Percentiles rank a stretch among this genome's conserved stretches.
Conservation (phyloP, 306 rosid genomes). For the Castanospermum australe region DNA sequence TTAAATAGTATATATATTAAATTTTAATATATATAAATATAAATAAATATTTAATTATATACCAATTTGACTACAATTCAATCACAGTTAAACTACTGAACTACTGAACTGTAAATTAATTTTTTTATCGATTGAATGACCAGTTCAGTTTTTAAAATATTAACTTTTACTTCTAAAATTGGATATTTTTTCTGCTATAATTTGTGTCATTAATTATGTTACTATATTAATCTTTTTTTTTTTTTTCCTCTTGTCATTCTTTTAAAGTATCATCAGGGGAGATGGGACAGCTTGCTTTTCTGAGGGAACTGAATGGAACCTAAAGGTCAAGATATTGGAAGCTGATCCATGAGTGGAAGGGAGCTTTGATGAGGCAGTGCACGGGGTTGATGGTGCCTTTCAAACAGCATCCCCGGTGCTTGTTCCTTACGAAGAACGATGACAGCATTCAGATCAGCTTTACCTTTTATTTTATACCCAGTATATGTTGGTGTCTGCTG, state of each 20-base stretch:
- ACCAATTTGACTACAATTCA: too few relatives aligned
- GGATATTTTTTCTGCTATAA: background rate
- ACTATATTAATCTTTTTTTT: background rate
- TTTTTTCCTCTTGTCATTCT: background rate
- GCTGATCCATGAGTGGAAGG: slow-evolving; percentile 68
- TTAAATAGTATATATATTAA: too few relatives aligned
- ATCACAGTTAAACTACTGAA: too few relatives aligned
- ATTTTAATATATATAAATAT: too few relatives aligned
- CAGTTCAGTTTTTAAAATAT: too few relatives aligned
- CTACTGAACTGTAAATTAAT: too few relatives aligned
- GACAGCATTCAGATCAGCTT: slow-evolving; percentile 55
- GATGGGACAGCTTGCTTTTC: slow-evolving; percentile 56
- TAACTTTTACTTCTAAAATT: background rate
- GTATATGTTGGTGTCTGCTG: background rate
- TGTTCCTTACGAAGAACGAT: slow-evolving; percentile 55
- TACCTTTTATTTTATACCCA: background rate
- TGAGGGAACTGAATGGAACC: slow-evolving; percentile 60
- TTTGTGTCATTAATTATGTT: background rate
- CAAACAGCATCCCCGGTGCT: slow-evolving; percentile 84
- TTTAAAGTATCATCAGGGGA: slow-evolving; percentile 36
- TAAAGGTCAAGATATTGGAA: slow-evolving; percentile 57
- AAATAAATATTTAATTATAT: too few relatives aligned
- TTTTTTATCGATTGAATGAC: too few relatives aligned
- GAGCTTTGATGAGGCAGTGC: slow-evolving; percentile 70
- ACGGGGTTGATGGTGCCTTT: slow-evolving; percentile 77